Percentiles rank a stretch among this genome's conserved stretches.
These are phyloP conservation scores for Naumovozyma castellii DNA, from an alignment of 805 yeast genomes.

Conservation along the genomic window DNA sequence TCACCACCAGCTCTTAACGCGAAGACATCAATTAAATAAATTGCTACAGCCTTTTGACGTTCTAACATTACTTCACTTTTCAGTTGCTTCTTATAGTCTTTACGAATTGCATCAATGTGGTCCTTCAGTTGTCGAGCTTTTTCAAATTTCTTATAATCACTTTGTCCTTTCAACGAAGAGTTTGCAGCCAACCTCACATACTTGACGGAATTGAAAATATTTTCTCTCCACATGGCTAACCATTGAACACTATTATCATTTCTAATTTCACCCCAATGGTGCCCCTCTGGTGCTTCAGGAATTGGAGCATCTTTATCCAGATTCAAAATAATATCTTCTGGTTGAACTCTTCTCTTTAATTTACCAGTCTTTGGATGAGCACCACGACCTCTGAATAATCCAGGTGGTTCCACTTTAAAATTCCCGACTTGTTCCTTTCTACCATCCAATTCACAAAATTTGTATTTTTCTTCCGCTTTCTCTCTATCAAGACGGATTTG, in stretches of 20 bases:
- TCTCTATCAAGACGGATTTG: slow-evolving; percentile 63
- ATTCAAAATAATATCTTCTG: slow-evolving; percentile 84
- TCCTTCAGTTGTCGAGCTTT: slow-evolving; percentile 78
- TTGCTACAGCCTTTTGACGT: slow-evolving; percentile 89
- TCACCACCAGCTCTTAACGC: slow-evolving; percentile 98
- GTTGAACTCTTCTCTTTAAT: slow-evolving; percentile 72
- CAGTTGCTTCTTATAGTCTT: slow-evolving; percentile 60
- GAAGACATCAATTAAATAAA: slow-evolving; percentile 81
- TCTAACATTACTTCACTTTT: slow-evolving; percentile 72
- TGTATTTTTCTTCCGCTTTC: slow-evolving; percentile 66
- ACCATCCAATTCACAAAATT: slow-evolving; percentile 74
- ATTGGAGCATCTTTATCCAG: slow-evolving; percentile 60
- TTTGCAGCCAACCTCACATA: slow-evolving; percentile 88
- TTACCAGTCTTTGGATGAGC: slow-evolving; percentile 95
- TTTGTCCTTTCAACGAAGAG: slow-evolving; percentile 82
- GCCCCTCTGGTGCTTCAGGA: slow-evolving; percentile 83
- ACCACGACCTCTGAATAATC: slow-evolving; percentile 91
- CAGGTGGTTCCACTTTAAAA: slow-evolving; percentile 93
- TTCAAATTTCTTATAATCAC: slow-evolving; percentile 86
- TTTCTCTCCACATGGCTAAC: slow-evolving; percentile 97
- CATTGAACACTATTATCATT: slow-evolving; percentile 89
- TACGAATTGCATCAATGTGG: slow-evolving; percentile 63
- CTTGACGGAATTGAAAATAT: slow-evolving; percentile 71
- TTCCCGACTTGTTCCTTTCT: slow-evolving; percentile 88
- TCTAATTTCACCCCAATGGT: slow-evolving; percentile 78